Base-by-base conservation (phyloP, 1,284 basidiomycete species). In the Trichosporon ovoides region DNA sequence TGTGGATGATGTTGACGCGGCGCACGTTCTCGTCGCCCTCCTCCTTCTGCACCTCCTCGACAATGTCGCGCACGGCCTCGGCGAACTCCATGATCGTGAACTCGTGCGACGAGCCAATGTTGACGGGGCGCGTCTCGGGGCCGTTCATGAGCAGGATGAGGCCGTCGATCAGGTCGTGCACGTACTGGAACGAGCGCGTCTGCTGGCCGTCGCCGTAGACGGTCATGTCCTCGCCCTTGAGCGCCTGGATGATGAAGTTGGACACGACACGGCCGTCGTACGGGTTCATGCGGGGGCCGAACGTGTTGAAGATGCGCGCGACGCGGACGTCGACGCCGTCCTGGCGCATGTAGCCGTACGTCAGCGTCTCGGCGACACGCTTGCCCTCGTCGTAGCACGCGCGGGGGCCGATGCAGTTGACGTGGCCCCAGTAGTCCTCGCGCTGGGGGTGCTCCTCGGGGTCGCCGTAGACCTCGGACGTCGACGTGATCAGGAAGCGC, bases 361-460 rank as follows among this genome's bases (percentile, higher is more conserved):
- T 93, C 67, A 97, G 79, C 12, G 92, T 95, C 80, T 95, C 91
- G 49, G 91, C 91, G 40, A 95, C 91, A 70, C 91, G 90, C 79
- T 95, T 95, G 54, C 91, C 95, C 80, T 98, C 95, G 71, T 98
- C 95, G 75, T 98, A 98, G 78, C 95, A 98, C 34, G 95, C 94
- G 62, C 95, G 87, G 60, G 91, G 91, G 28, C 95, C 94, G 66
- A 94, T 96, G 48, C 92, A 92, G 81, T 98, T 98, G 71, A 98
- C 95, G 76, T 98, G 88, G 50, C 95, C 93, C 93, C 93, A 96
- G 79, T 94, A 94, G 70, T 94, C 91, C 77, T 96, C 93, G 58
- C 81, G 84, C 77, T 98, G 95, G 38, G 95, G 95, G 77, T 97
- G 94, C 52, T 96, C 92, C 75, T 94, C 90, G 16, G 92, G 93